Percentiles rank a stretch among this genome's conserved stretches.
These are phyloP conservation scores for Remersonia thermophila DNA, from an alignment of 2,329 filamentous ascomycete species.

Conservation along the genomic window DNA sequence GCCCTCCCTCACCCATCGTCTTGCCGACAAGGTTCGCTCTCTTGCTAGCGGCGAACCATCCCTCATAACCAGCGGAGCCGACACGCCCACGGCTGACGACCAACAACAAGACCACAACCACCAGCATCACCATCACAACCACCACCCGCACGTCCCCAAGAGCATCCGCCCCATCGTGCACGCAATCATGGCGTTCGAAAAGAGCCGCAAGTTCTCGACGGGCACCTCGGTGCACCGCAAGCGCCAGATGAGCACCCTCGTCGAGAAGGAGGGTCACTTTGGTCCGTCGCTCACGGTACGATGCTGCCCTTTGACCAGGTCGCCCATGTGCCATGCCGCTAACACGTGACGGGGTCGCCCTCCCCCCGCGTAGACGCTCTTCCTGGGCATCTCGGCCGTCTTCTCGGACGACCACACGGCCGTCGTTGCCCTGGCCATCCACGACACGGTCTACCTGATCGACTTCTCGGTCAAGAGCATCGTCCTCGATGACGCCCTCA, in stretches of 20 bases:
- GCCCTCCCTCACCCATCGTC: constrained; percentile 1
- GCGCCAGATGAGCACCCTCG: constrained; percentile 33
- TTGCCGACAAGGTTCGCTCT: constrained; percentile 3
- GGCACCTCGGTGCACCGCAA: constrained; percentile 33
- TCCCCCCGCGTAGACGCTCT: constrained; percentile 36
- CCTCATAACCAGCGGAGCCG: constrained; percentile 1
- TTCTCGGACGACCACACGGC: constrained; percentile 38
- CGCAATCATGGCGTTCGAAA: constrained; percentile 19
- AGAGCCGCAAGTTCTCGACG: constrained; percentile 30
- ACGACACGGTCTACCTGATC: constrained; percentile 62
- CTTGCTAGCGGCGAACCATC: constrained; percentile 7
- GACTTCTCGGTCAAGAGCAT: constrained; percentile 58
- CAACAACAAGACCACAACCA: not conserved
- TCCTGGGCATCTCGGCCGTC: constrained; percentile 48
- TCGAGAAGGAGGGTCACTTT: constrained; percentile 31
- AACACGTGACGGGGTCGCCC: too few species aligned
- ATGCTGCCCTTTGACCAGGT: not conserved
- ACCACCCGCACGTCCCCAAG: too few species aligned
- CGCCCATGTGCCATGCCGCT: too few species aligned
- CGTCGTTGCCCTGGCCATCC: constrained; percentile 54
- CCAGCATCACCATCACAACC: not conserved
- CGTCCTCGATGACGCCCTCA: constrained; percentile 28
- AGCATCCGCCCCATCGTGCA: constrained; percentile 12
- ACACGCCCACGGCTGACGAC: not conserved
- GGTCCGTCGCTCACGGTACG: constrained; percentile 35